Evolutionary conservation across 2,329 filamentous ascomycete species (phyloP).

Genomic region (Leptographium lundbergii): DNA sequence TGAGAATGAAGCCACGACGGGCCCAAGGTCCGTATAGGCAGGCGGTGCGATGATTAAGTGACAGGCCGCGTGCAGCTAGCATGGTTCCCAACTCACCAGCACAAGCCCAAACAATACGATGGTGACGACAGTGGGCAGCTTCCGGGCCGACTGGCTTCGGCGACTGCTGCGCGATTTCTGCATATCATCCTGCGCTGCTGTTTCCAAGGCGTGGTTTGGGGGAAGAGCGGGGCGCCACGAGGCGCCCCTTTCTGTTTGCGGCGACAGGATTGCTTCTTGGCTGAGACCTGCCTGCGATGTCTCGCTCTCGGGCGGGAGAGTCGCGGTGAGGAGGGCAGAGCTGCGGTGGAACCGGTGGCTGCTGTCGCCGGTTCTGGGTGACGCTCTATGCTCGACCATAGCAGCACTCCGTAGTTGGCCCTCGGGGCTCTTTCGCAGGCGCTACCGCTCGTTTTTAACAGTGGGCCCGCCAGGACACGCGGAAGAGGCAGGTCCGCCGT

Average conservation of each 20-base stretch:
- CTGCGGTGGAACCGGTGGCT: not conserved
- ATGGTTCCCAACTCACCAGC: not conserved
- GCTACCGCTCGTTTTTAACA: not conserved
- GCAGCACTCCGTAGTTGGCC: too few species aligned
- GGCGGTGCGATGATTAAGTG: not conserved
- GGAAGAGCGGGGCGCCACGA: conserved; percentile 15
- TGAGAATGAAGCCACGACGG: not conserved
- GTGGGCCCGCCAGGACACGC: not conserved
- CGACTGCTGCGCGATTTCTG: conserved; percentile 10
- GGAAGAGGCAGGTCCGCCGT: too few species aligned
- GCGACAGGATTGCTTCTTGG: conserved; percentile 9
- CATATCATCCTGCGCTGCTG: not conserved
- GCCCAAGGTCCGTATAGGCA: not conserved
- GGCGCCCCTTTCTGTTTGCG: conserved; percentile 11
- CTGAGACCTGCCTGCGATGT: not conserved
- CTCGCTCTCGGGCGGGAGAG: not conserved
- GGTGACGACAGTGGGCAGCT: conserved; percentile 15
- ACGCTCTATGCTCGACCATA: too few species aligned
- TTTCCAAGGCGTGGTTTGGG: not conserved
- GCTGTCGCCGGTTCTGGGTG: not conserved
- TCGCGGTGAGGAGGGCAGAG: too few species aligned
- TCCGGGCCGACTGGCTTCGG: conserved; percentile 11
- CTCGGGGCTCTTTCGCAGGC: not conserved
- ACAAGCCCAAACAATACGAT: conserved; percentile 8
- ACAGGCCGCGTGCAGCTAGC: not conserved